Base-by-base conservation (phyloP, 2,329 filamentous ascomycete genomes). In the Fusarium equiseti region DNA sequence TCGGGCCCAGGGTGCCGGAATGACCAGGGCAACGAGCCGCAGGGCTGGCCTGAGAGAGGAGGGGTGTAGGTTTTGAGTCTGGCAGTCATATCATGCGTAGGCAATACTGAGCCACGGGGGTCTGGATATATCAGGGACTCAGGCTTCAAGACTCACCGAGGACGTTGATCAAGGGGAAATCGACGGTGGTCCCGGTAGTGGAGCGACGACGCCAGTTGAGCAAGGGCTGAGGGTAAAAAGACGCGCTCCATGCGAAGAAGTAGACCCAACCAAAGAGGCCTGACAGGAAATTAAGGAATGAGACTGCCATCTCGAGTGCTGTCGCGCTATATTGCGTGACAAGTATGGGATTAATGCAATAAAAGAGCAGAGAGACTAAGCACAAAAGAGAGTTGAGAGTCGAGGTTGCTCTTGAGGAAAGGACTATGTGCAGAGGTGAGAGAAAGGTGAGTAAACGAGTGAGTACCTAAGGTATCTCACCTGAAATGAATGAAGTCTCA, bases 141-240 rank as follows among this genome's bases (percentile, higher is more conserved):
- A 31, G 55, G 56, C 31, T 38, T 38, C 52, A 57, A 54, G 57
- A 67, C 81, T 48, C 77, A 88, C 87, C 89, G 7, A 91, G 76
- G 27, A 83, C 81, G 80, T 96, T 96, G 74, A 94, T 85, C 20
- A 92, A 86, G 20, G 94, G 94, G 76, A 97, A 98, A 79, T 98
- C 95, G 71, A 97, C 91, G 1, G 94, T 93, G 7, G 95, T 90
- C 43, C 96, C 96, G 22, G 89, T 87, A 7, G 95, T 98, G 11
- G 93, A 92, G 61, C 89, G 88, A 57, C 94, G 91, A 31, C 84
- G 85, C 79, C 86, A 91, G 85, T 98, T 98, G 68, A 94, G 87
- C 66, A 97, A 82, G 9, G 92, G 89, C 79, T 98, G 96, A 3
- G 95, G 95, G 79, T 98, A 98, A 83, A 98, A 98, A 18, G 94